Evolutionary conservation across 1,139 yeast genomes (phyloP).

Genomic region (Yamadazyma mexicana): DNA sequence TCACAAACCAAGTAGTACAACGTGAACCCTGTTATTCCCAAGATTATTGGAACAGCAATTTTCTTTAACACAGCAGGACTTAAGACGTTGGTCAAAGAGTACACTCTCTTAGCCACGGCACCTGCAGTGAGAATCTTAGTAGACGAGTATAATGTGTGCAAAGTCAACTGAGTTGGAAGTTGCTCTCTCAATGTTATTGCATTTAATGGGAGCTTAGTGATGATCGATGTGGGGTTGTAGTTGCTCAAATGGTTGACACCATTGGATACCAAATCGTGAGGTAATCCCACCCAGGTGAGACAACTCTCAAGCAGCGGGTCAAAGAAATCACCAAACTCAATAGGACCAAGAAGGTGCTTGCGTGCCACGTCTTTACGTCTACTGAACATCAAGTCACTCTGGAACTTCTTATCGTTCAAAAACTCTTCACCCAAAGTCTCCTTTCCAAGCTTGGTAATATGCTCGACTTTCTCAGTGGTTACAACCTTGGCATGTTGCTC

Average conservation of each 20-base stretch:
- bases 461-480: slow-evolving; percentile 61
- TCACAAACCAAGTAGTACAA: slow-evolving; percentile 71
- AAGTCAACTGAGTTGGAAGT: slow-evolving; percentile 40
- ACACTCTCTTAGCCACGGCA: slow-evolving; percentile 35
- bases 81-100: slow-evolving; percentile 27
- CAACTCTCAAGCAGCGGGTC: slow-evolving; percentile 72
- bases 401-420: slow-evolving; percentile 65
- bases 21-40: slow-evolving; percentile 58
- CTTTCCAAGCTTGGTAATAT: slow-evolving; percentile 66
- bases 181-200: slow-evolving; percentile 34
- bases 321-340: slow-evolving; percentile 69
- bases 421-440: slow-evolving; percentile 57
- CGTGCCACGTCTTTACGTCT: slow-evolving; percentile 65
- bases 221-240: slow-evolving; percentile 36
- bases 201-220: slow-evolving; percentile 33
- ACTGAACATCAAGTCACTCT: slow-evolving; percentile 81
- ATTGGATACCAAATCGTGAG: slow-evolving; percentile 29
- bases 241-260: slow-evolving; percentile 31
- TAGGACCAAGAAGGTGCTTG: slow-evolving; percentile 57
- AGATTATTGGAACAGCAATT: slow-evolving; percentile 45
- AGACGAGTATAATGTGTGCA: slow-evolving; percentile 46
- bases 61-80: slow-evolving; percentile 32
- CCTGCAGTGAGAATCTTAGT: slow-evolving; percentile 46
- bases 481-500: slow-evolving; percentile 67
- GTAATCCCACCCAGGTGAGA: slow-evolving; percentile 43